Evolutionary conservation across 2,329 filamentous ascomycete genomes (phyloP), one percentile per base, ranked within the genome.

Genomic region (Ophiostoma populinum): DNA sequence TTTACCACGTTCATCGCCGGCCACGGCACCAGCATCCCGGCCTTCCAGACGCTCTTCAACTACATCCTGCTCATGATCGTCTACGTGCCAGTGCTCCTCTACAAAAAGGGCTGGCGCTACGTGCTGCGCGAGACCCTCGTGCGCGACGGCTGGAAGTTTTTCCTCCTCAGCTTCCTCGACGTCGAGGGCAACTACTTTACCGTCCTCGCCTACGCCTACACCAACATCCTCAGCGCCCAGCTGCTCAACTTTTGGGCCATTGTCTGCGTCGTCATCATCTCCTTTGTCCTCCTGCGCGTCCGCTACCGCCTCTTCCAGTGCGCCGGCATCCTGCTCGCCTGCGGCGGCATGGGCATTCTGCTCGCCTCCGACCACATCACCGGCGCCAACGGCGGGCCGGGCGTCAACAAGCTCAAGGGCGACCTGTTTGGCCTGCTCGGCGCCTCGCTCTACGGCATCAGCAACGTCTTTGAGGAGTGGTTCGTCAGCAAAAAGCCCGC

Each of bases 221-320:
- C 87, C 36, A 94, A 86, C 49, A 78, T 94, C 47, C 67, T 95
- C 32, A 90, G 80, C 15, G 85, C 85, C 12, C 86, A 95, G 63
- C 69, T 98, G 35, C 83, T 98, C 59, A 94, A 94, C 65, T 95
- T 95, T 61, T 95, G 87, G 87, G 81, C 86, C 47, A 95, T 98
- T 46, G 81, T 92, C 34, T 75, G 87, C 42, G 90, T 98, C 16
- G 83, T 95, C 15, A 51, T 80, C 41, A 59, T 94, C 44, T 93
- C 83, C 19, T 86, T 92, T 58, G 45, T 75, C 43, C 63, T 94
- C 47, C 70, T 98, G 39, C 69, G 67, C 45, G 90, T 98, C 29
- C 80, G 90, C 48, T 98, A 98, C 66, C 82, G 85, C 59, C 62
- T 70, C 52, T 73, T 39, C 39, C 90, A 95, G 62, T 72, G 93